phyloP scores from a whole-genome alignment of 306 rosid genomes.

The Vachellia collinsii region DNA sequence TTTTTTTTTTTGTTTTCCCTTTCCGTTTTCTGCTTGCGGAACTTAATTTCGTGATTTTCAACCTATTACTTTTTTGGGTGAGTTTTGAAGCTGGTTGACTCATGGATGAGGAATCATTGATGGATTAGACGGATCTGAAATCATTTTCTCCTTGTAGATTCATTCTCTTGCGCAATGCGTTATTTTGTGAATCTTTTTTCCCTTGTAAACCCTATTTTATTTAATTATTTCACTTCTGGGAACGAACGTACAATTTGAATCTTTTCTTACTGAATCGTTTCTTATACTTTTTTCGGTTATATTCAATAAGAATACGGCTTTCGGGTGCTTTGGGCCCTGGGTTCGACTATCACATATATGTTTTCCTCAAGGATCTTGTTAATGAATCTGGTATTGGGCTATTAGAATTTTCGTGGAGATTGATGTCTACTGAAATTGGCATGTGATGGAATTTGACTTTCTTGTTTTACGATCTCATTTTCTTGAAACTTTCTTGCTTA shows the following conservation, averaged over 20 bases:
- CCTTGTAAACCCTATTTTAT: background rate
- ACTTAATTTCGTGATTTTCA: background rate
- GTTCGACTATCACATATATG: background rate
- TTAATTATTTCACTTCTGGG: background rate
- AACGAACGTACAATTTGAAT: background rate
- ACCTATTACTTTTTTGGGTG: background rate
- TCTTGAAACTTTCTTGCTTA: background rate
- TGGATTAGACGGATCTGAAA: slow-evolving; percentile 39
- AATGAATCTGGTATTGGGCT: background rate
- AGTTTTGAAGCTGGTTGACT: slow-evolving; percentile 13
- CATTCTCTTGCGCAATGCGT: background rate
- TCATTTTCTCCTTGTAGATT: slow-evolving; percentile 2
- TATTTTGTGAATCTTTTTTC: background rate
- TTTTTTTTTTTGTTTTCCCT: no score
- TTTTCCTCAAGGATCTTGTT: background rate
- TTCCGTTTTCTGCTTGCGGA: background rate
- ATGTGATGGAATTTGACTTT: background rate
- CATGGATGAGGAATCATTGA: background rate
- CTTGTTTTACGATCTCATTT: background rate
- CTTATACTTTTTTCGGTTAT: background rate
- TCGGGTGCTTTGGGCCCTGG: background rate
- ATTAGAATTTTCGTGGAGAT: slow-evolving; percentile 1
- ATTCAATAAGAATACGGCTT: background rate
- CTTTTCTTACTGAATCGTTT: background rate
- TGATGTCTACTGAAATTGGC: background rate